Evolutionary conservation across 805 yeast genomes (phyloP), one percentile per base, ranked within the genome.

Genomic region (Starmera dryadoides): DNA sequence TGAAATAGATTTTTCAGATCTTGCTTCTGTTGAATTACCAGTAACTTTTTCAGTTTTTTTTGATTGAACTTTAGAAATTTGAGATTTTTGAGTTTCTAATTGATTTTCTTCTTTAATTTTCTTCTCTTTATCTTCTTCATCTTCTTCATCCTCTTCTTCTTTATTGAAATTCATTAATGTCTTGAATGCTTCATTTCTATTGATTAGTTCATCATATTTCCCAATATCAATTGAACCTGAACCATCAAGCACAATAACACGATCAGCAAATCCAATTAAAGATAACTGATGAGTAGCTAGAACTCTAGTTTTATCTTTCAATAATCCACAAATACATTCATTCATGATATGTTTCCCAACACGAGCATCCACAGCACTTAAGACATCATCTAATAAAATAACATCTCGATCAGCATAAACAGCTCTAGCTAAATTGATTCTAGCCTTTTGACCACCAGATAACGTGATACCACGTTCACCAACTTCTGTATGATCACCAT

Each of bases 401-500:
- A 84, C 79, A 51, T 82, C 87, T 16, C 73, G 71, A 21, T 77
- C 68, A 12, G 80, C 75, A 52, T 86, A 86, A 2, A 83, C 86
- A 2, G 91, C 82, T 55, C 95, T 71, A 4, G 95, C 95, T 43
- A 86, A 62, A 52, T 77, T 76, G 38, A 86, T 73, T 57, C 95
- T 73, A 0, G 94, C 91, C 64, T 86, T 86, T 57, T 86, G 95
- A 37, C 95, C 95, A 40, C 95, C 95, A n/a, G 91, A 81, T 32
- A 86, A 62, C 0, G 93, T 84, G 35, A 86, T 79, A 51, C 95
- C 95, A 56, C 86, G 71, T 56, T 86, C 95, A 44, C 95, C 95
- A 49, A 86, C 83, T 56, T 83, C 85, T 0, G 94, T 84, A 39
- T 59, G 51, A 50, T 86, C 95, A 23, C 91, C 91, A 30, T 79